Evolutionary conservation across 768 basidiomycete species (phyloP).

Genomic region (Hericium coralloides): DNA sequence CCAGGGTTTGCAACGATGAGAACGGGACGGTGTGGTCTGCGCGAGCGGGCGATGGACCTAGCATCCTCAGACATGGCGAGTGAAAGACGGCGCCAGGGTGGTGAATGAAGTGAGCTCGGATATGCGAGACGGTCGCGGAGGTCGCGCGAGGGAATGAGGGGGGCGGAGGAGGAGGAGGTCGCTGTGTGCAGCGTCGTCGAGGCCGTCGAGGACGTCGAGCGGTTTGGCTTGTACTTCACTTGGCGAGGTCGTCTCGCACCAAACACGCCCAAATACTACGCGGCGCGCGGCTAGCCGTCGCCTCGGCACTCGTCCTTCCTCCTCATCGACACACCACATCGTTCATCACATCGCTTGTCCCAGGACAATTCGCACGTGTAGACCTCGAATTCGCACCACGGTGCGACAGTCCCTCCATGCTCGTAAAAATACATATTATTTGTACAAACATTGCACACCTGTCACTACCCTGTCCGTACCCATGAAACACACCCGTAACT

Average conservation of each 20-base stretch:
- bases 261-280: too few relatives aligned
- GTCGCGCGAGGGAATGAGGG: not conserved
- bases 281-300: too few relatives aligned
- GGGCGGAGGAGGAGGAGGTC: not conserved
- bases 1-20: slow-evolving; percentile 57
- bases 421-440: not conserved
- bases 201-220: not conserved
- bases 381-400: too few relatives aligned
- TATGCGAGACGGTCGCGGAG: slow-evolving; percentile 1
- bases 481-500: slow-evolving; percentile 1
- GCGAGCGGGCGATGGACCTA: slow-evolving; percentile 27
- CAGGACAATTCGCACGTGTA: too few relatives aligned
- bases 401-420: not conserved
- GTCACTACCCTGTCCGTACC: slow-evolving; percentile 6
- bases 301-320: too few relatives aligned
- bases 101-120: not conserved
- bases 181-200: not conserved
- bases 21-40: slow-evolving; percentile 25
- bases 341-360: too few relatives aligned
- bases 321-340: too few relatives aligned
- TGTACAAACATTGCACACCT: not conserved
- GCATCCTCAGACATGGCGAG: slow-evolving; percentile 54
- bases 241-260: not conserved
- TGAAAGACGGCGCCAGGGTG: not conserved
- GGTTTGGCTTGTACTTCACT: not conserved